Base-by-base conservation (phyloP, 768 basidiomycete genomes). In the Mycena vitilis region DNA sequence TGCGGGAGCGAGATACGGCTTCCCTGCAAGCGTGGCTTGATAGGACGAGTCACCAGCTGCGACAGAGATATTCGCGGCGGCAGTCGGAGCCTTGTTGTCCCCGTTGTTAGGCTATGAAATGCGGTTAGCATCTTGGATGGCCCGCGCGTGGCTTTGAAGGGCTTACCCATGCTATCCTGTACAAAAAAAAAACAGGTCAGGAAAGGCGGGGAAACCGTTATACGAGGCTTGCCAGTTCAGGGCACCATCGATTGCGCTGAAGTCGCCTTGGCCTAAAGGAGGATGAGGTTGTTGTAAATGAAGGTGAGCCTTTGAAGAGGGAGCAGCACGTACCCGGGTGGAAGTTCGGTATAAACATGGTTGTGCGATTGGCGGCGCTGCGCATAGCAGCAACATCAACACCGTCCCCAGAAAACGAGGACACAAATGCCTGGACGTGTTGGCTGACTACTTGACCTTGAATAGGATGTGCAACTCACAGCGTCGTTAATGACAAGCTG, bases 331-430 rank as follows among this genome's bases (percentile, higher is more conserved):
- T 42, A 66, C 52, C 62, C 0, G 71, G 71, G n/a, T 72, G 71
- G 60, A 69, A 72, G 63, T 72, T 72, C n/a, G 71, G 71, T 6
- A 69, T 60, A 16, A 72, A 68, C 58, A 69, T 65, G 49, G 69
- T 61, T 8, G 53, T 0, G 25, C 51, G 47, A 2, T 67, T 67
- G 30, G 71, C 71, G 30, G 66, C 63, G 25, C 38, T 38, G 42
- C 66, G 67, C 63, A 72, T 68, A 10, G 62, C 67, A 7, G 8
- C 12, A 2, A 72, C 71, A 47, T 72, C 67, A 40, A 72, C 62
- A 63, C 78, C 78, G 49, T 86, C 84, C 59, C 80, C 86, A 65
- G 78, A 78, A 71, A 85, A 86, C 0, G 85, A 83, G 5, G 83
- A 83, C 2, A 83, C 80, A 60, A 85, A 78, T 11, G 77, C 70